These are phyloP conservation scores for Oryza meyeriana DNA, from an alignment of 176 grass and related monocot genomes.

Conservation along the genomic window DNA sequence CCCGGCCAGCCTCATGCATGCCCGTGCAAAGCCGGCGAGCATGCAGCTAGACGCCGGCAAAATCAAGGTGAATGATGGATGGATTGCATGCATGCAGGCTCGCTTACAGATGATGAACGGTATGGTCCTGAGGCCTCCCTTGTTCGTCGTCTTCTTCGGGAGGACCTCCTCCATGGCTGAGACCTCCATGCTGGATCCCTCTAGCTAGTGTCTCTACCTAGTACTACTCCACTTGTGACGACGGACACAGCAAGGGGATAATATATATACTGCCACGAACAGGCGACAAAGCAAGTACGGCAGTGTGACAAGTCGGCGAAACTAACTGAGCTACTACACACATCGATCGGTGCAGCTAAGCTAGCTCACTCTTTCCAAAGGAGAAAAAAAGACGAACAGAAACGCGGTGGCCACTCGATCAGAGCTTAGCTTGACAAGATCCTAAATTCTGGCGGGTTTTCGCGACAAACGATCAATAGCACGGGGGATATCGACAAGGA, in stretches of 20 bases:
- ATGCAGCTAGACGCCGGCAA: neutral
- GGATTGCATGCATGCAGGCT: neutral
- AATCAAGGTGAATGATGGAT: neutral
- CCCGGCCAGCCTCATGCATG: too few relatives aligned
- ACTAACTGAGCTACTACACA: too few relatives aligned
- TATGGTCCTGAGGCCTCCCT: constrained; percentile 65
- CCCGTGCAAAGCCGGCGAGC: neutral
- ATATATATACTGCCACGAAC: neutral
- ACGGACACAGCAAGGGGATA: neutral
- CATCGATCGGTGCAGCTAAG: too few relatives aligned
- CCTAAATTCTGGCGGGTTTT: neutral
- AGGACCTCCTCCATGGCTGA: constrained; percentile 41
- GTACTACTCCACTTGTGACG: neutral
- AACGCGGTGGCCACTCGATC: neutral
- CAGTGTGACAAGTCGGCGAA: neutral
- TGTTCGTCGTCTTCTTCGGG: constrained; percentile 24
- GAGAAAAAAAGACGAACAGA: neutral
- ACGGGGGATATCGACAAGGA: neutral
- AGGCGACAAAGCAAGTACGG: constrained; percentile 3
- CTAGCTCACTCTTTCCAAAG: neutral
- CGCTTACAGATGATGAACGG: constrained; percentile 69
- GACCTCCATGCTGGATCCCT: constrained; percentile 36
- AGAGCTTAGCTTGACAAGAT: neutral
- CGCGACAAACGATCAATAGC: neutral
- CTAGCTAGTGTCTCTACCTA: neutral